phyloP scores from a whole-genome alignment of 2,329 filamentous ascomycete genomes.

The Cytospora schulzeri region DNA sequence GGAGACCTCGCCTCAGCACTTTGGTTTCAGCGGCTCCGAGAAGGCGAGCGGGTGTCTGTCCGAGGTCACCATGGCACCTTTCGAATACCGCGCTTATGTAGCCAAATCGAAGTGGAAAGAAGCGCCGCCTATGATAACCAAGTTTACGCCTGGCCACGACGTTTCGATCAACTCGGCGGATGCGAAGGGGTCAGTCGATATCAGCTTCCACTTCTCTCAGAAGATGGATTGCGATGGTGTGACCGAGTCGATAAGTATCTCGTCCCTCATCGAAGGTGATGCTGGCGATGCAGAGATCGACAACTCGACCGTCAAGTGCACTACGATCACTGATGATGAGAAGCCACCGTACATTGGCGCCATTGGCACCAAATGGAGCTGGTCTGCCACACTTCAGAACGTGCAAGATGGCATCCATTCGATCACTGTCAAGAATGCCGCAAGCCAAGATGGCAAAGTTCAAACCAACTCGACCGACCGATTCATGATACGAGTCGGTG shows the following conservation, averaged over 20 bases:
- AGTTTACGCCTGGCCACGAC: slow-evolving; percentile 64
- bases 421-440: slow-evolving; percentile 58
- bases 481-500: slow-evolving; percentile 63
- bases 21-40: slow-evolving; percentile 50
- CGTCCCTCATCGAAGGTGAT: slow-evolving; percentile 51
- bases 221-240: slow-evolving; percentile 62
- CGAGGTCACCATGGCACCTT: slow-evolving; percentile 54
- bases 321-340: slow-evolving; percentile 39
- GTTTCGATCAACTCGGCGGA: slow-evolving; percentile 50
- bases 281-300: slow-evolving; percentile 48
- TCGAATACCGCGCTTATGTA: slow-evolving; percentile 63
- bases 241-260: slow-evolving; percentile 50
- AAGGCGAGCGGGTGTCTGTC: slow-evolving; percentile 58
- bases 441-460: slow-evolving; percentile 43
- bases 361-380: slow-evolving; percentile 56
- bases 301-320: slow-evolving; percentile 47
- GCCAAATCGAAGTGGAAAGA: slow-evolving; percentile 51
- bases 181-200: slow-evolving; percentile 30
- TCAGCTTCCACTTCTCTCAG: slow-evolving; percentile 60
- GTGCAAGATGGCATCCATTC: slow-evolving; percentile 64
- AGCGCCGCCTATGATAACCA: slow-evolving; percentile 61
- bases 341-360: slow-evolving; percentile 49
- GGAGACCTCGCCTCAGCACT: slow-evolving; percentile 44
- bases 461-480: slow-evolving; percentile 58
- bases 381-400: slow-evolving; percentile 53